phyloP scores from a whole-genome alignment of 164 flowering plant genomes.

The Houttuynia cordata region DNA sequence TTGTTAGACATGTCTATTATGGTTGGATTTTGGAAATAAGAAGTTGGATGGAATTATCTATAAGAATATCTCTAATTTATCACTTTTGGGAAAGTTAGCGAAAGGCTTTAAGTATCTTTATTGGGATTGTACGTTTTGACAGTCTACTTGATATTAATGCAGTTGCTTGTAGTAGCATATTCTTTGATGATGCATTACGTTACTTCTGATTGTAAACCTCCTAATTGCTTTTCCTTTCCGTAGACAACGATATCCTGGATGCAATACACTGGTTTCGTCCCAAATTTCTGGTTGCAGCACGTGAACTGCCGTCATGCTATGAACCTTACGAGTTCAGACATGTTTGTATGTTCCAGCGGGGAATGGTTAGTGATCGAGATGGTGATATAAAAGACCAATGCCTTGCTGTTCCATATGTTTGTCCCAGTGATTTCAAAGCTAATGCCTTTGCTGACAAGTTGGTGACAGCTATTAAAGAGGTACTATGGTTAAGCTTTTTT shows the following conservation, averaged over 20 bases:
- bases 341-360: constrained; percentile 37
- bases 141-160: no score
- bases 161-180: no score
- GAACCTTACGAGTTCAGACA: constrained; percentile 68
- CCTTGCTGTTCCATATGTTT: constrained; percentile 55
- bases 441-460: constrained; percentile 35
- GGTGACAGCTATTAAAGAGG: constrained; percentile 58
- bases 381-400: constrained; percentile 31
- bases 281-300: constrained; percentile 29
- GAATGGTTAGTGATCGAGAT: constrained; percentile 18
- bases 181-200: no score
- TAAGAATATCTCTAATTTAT: no score
- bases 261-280: constrained; percentile 81
- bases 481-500: constrained; percentile 7
- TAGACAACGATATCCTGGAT: constrained; percentile 75
- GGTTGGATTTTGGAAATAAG: background rate
- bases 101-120: background rate
- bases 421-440: constrained; percentile 31
- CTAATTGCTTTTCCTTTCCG: constrained; percentile 2
- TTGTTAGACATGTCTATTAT: no score
- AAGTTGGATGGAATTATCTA: background rate
- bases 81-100: background rate
- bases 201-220: background rate
- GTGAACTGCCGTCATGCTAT: constrained; percentile 45
- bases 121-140: background rate